Evolutionary conservation across 2,329 filamentous ascomycete genomes (phyloP).

Genomic region (Colletotrichum chrysophilum): DNA sequence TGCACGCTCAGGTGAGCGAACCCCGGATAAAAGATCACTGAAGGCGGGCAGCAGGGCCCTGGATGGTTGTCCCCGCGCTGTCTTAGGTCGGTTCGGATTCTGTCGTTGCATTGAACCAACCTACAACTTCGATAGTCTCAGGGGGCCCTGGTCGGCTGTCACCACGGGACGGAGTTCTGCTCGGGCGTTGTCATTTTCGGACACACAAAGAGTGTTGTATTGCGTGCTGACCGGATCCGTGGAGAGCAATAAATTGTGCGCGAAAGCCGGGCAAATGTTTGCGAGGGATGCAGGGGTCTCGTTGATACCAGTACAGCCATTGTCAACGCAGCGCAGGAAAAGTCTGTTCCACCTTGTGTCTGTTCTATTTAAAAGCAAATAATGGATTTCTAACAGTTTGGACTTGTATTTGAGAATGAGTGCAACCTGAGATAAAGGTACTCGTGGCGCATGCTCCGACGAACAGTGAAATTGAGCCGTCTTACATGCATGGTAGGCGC

Average conservation of each 20-base stretch:
- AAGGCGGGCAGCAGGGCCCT: not conserved
- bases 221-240: not conserved
- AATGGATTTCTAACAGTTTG: not conserved
- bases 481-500: not conserved
- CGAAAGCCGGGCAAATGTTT: not conserved
- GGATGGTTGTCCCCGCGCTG: not conserved
- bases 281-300: not conserved
- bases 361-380: not conserved
- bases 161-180: not conserved
- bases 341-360: not conserved
- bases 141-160: not conserved
- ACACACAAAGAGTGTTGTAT: not conserved
- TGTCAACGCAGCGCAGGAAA: not conserved
- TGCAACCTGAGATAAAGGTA: not conserved
- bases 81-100: not conserved
- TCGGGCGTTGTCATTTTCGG: not conserved
- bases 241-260: not conserved
- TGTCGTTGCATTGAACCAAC: not conserved
- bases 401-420: not conserved
- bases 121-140: conserved; percentile 2
- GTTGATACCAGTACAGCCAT: not conserved
- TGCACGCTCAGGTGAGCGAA: not conserved
- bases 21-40: not conserved
- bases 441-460: not conserved
- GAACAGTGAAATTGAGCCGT: not conserved